These are phyloP conservation scores for Cyberlindnera japonica DNA, from an alignment of 805 yeast genomes.

Conservation along the genomic window DNA sequence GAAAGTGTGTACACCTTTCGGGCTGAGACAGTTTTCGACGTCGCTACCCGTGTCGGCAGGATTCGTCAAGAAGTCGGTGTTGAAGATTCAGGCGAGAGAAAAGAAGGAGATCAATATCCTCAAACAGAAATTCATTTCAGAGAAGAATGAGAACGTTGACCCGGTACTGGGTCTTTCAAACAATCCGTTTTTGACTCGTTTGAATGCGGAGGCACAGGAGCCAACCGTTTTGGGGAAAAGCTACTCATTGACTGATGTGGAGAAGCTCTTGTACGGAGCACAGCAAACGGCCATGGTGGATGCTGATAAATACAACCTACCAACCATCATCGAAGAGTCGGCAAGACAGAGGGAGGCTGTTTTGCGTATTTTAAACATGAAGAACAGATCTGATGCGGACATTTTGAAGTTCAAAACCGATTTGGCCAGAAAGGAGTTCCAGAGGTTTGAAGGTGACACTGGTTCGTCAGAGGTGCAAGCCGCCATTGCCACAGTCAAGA, in stretches of 20 bases:
- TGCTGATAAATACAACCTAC: constrained; percentile 26
- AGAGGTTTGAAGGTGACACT: constrained; percentile 82
- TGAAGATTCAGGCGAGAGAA: constrained; percentile 25
- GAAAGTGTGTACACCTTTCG: constrained; percentile 14
- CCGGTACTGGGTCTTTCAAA: constrained; percentile 77
- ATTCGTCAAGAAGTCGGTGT: constrained; percentile 22
- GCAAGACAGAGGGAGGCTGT: constrained; percentile 64
- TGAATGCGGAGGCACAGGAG: constrained; percentile 63
- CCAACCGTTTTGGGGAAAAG: constrained; percentile 61
- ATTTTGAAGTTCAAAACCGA: constrained; percentile 52
- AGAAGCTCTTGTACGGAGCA: constrained; percentile 73
- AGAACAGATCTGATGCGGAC: constrained; percentile 62
- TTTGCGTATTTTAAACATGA: constrained; percentile 66
- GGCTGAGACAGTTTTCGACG: constrained; percentile 6
- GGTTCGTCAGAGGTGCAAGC: constrained; percentile 97
- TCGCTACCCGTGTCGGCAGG: constrained; percentile 5
- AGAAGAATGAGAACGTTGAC: constrained; percentile 39
- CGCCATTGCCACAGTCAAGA: constrained; percentile 78
- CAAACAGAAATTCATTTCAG: constrained; percentile 27
- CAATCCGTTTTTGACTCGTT: constrained; percentile 65
- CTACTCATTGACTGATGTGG: constrained; percentile 60
- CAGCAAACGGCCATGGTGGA: constrained; percentile 49
- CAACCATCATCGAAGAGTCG: constrained; percentile 36
- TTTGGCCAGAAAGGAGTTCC: constrained; percentile 76
- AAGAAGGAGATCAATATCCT: constrained; percentile 26